phyloP scores from a whole-genome alignment of 2,329 filamentous ascomycete species.

The Venturia oleaginea region DNA sequence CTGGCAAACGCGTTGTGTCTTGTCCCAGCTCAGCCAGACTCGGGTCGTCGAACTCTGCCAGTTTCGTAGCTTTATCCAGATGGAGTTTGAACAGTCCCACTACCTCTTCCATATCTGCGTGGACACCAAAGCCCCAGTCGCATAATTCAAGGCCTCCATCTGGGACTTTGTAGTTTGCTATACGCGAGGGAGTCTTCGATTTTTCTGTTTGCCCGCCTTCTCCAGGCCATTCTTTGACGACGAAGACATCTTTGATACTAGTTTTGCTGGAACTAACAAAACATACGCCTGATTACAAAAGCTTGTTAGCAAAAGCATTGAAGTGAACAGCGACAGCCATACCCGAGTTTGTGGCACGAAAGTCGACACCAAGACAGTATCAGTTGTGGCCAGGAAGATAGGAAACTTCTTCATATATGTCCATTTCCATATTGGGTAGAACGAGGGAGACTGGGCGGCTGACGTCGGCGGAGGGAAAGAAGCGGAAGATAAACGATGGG shows the following conservation, averaged over 20 bases:
- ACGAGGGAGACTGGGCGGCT: too few relatives aligned
- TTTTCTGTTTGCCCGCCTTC: background rate
- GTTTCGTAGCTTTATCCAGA: background rate
- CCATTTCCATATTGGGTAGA: too few relatives aligned
- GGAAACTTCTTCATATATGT: too few relatives aligned
- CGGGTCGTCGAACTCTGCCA: background rate
- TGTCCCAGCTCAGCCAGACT: background rate
- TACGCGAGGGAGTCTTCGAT: background rate
- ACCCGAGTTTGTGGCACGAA: too few relatives aligned
- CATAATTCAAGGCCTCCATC: background rate
- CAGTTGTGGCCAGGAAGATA: too few relatives aligned
- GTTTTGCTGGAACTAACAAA: background rate
- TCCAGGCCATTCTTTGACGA: background rate
- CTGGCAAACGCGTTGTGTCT: background rate
- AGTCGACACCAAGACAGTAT: too few relatives aligned
- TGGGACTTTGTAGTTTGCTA: background rate
- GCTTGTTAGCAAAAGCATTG: too few relatives aligned
- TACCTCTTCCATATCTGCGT: slow-evolving; percentile 15
- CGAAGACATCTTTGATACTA: background rate
- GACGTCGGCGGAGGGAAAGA: too few relatives aligned
- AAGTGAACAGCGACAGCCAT: too few relatives aligned
- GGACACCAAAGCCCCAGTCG: slow-evolving; percentile 15
- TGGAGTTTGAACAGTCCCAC: background rate
- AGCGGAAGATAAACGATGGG: too few relatives aligned
- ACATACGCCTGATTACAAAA: background rate